These are phyloP conservation scores for Aspergillus ibericus DNA, from an alignment of 2,329 filamentous ascomycete species.

Conservation along the genomic window DNA sequence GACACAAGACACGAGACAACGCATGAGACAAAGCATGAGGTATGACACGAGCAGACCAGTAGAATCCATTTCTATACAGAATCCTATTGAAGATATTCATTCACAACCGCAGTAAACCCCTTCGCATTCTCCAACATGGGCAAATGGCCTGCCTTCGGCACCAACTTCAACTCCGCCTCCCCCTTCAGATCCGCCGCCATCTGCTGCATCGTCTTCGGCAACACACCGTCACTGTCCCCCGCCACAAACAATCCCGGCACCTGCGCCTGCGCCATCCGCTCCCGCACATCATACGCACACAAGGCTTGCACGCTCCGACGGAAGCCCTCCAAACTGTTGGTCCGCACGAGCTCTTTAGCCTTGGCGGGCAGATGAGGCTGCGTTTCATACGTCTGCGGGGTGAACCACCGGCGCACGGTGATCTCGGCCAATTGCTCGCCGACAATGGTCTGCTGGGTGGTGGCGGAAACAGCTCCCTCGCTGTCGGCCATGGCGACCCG, in stretches of 20 bases:
- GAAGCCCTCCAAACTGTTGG: slow-evolving; percentile 71
- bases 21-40: too few species aligned
- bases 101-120: slow-evolving; percentile 66
- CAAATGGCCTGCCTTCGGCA: slow-evolving; percentile 73
- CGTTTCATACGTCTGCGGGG: slow-evolving; percentile 57
- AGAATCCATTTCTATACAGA: too few species aligned
- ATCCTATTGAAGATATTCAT: slow-evolving; percentile 54
- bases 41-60: too few species aligned
- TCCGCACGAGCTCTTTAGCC: slow-evolving; percentile 68
- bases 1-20: neutral
- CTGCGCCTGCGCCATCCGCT: slow-evolving; percentile 39
- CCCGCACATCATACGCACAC: slow-evolving; percentile 55
- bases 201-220: slow-evolving; percentile 77
- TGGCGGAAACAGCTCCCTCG: slow-evolving; percentile 40
- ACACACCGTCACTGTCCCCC: slow-evolving; percentile 69
- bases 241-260: slow-evolving; percentile 64
- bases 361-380: slow-evolving; percentile 52
- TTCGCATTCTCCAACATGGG: slow-evolving; percentile 77
- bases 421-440: slow-evolving; percentile 62
- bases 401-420: slow-evolving; percentile 78
- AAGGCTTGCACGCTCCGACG: slow-evolving; percentile 72
- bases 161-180: slow-evolving; percentile 61
- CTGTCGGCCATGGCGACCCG: slow-evolving; percentile 67
- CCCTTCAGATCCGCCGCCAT: slow-evolving; percentile 63
- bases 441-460: slow-evolving; percentile 57